A percentile compares a stretch with the other conserved stretches of the same genome.
Evolutionary conservation across 2,329 filamentous ascomycete genomes (phyloP).

Genomic region (Coleophoma cylindrospora): DNA sequence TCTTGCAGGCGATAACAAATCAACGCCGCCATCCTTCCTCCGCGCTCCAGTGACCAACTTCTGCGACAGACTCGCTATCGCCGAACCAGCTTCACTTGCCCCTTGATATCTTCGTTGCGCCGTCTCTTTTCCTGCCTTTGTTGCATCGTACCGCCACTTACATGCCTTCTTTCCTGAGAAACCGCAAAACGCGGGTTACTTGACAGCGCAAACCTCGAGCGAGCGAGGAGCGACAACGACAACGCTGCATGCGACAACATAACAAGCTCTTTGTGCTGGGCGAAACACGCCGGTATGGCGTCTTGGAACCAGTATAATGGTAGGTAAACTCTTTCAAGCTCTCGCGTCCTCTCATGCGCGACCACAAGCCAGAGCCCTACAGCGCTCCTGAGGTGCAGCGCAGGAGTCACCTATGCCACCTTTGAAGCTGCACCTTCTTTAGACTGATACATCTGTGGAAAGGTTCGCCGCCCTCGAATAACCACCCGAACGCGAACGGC

Average conservation of each 20-base stretch:
- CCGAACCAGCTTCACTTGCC: too few species aligned
- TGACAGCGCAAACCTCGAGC: conserved; percentile 8
- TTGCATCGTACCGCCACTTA: background rate
- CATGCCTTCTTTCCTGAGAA: background rate
- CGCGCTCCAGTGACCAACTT: too few species aligned
- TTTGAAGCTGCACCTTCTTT: conserved; percentile 10
- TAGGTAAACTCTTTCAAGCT: conserved; percentile 12
- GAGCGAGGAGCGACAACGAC: too few species aligned
- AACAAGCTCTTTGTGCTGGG: conserved; percentile 7
- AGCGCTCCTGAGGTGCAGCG: background rate
- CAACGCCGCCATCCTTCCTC: too few species aligned
- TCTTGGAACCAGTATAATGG: conserved; percentile 29
- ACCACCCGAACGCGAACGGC: conserved; percentile 14
- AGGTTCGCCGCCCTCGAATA: conserved; percentile 23
- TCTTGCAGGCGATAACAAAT: too few species aligned
- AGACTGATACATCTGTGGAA: conserved; percentile 16
- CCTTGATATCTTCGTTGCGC: too few species aligned
- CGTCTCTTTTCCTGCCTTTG: too few species aligned
- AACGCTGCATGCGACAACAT: conserved; percentile 20
- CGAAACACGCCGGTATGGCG: conserved; percentile 24
- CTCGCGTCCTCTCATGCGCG: background rate
- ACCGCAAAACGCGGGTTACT: conserved; percentile 5
- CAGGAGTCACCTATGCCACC: background rate
- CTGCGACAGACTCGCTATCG: too few species aligned
- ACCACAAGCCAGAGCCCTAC: background rate